Conservation (phyloP, 2,329 filamentous ascomycete genomes). For the Cyphellophora attinorum region DNA sequence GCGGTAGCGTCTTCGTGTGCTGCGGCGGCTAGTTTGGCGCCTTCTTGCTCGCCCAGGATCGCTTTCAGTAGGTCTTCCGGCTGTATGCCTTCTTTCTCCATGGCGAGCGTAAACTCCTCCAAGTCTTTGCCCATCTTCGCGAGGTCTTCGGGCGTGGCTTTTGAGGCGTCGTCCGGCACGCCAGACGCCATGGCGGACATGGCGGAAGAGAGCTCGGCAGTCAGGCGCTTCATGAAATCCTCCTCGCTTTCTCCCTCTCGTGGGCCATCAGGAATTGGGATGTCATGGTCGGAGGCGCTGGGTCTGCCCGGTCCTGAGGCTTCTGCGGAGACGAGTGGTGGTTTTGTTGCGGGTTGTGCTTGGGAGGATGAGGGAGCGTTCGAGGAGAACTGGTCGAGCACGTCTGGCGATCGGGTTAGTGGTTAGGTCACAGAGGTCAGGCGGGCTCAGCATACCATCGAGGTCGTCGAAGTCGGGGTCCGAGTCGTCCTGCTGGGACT, state of each 20-base stretch:
- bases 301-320: constrained; percentile 27
- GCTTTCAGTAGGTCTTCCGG: constrained; percentile 22
- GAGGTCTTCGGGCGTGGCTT: constrained; percentile 14
- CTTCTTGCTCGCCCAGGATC: constrained; percentile 21
- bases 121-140: constrained; percentile 17
- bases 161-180: constrained; percentile 11
- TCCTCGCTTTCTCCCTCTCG: constrained; percentile 18
- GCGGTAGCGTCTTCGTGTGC: constrained; percentile 13
- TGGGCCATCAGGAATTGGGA: constrained; percentile 20
- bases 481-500: constrained; percentile 61
- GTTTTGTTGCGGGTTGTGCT: constrained; percentile 19
- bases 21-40: constrained; percentile 8
- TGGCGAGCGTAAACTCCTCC: constrained; percentile 23
- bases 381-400: constrained; percentile 82
- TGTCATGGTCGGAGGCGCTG: constrained; percentile 22
- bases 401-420: constrained; percentile 46
- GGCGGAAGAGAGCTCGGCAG: constrained; percentile 18
- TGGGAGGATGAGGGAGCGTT: constrained; percentile 16
- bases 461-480: constrained; percentile 94
- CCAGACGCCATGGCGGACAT: constrained; percentile 14
- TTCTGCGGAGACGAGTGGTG: no score
- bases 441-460: constrained; percentile 52
- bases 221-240: constrained; percentile 17
- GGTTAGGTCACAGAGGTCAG: neutral
- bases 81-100: constrained; percentile 21